Conservation (phyloP, 768 basidiomycete species). For the Sporobolomyces roseus region DNA sequence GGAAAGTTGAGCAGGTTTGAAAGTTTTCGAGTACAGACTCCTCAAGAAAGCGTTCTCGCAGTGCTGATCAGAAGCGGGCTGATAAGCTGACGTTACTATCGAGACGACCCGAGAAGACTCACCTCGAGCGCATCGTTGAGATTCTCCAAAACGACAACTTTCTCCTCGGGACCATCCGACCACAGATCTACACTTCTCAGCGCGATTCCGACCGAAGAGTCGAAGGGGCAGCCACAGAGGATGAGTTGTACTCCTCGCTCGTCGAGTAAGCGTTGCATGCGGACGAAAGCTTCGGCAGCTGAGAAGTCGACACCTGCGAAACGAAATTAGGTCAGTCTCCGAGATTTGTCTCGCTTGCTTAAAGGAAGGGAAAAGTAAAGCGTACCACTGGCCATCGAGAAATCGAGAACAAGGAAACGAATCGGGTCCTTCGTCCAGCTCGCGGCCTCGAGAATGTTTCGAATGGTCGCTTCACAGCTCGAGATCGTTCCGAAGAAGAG, state of each 20-base stretch:
- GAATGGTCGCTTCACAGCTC: slow-evolving; percentile 79
- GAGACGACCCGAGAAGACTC: too few relatives aligned
- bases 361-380: neutral
- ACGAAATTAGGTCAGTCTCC: neutral
- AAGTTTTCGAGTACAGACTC: slow-evolving; percentile 42
- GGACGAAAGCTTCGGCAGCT: slow-evolving; percentile 88
- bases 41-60: slow-evolving; percentile 46
- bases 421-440: slow-evolving; percentile 71
- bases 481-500: slow-evolving; percentile 92
- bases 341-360: neutral
- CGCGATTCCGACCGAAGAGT: slow-evolving; percentile 66
- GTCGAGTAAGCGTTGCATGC: slow-evolving; percentile 74
- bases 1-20: slow-evolving; percentile 25
- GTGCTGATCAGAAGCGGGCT: too few relatives aligned
- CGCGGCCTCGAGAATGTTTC: slow-evolving; percentile 65
- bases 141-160: slow-evolving; percentile 64
- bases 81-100: too few relatives aligned
- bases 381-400: slow-evolving; percentile 61
- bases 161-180: slow-evolving; percentile 55
- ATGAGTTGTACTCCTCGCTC: slow-evolving; percentile 77
- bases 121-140: slow-evolving; percentile 91
- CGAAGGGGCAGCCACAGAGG: slow-evolving; percentile 70
- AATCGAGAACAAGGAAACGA: slow-evolving; percentile 83
- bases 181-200: slow-evolving; percentile 74
- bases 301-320: slow-evolving; percentile 83